Conservation (phyloP, 208 protist genomes). For the Jaenimonas drosophilae region DNA sequence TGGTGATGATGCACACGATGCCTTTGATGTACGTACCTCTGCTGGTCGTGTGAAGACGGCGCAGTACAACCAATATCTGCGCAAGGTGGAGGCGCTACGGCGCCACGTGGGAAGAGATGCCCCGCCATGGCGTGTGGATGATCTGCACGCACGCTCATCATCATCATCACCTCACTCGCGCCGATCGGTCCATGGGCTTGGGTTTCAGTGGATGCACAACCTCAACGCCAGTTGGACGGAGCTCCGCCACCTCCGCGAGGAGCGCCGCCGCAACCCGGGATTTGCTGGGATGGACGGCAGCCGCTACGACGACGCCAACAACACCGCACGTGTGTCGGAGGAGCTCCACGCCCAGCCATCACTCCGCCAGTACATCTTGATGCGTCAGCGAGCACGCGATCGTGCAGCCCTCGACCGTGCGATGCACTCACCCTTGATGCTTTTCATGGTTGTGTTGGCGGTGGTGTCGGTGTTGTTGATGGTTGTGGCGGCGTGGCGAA, state of each 20-base stretch:
- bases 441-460: conserved; percentile 8
- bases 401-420: conserved; percentile 26
- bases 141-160: background rate
- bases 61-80: conserved; percentile 14
- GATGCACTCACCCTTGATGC: conserved; percentile 8
- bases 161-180: background rate
- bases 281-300: conserved; percentile 40
- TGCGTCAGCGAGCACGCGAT: conserved; percentile 25
- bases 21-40: conserved; percentile 13
- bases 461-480: conserved; percentile 6
- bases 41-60: conserved; percentile 14
- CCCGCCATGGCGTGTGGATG: conserved; percentile 12
- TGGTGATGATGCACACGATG: conserved; percentile 3
- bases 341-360: conserved; percentile 13
- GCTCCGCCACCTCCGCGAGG: conserved; percentile 11
- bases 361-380: conserved; percentile 27
- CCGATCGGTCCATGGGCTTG: conserved; percentile 3
- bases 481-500: background rate
- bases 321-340: conserved; percentile 10
- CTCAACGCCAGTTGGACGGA: conserved; percentile 3
- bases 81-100: background rate
- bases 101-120: background rate
- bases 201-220: background rate
- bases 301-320: conserved; percentile 20
- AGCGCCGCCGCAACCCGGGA: conserved; percentile 11